Evolutionary conservation across 2,329 filamentous ascomycete genomes (phyloP), one percentile per base, ranked within the genome.

Genomic region (Endocalyx cinctus): DNA sequence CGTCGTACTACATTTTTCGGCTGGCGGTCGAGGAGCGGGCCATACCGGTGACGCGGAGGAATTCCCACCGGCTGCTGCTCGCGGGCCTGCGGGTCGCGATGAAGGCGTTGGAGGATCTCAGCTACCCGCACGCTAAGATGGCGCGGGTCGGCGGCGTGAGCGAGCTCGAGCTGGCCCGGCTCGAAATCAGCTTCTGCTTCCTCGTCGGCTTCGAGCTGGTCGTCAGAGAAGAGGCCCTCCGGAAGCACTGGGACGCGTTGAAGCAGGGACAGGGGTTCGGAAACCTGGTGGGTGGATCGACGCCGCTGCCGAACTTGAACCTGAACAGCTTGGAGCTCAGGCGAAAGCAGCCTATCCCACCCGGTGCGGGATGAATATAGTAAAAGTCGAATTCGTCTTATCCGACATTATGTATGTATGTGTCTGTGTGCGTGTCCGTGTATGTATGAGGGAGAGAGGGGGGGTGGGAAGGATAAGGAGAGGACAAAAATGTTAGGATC

Each of bases 41-140:
- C 16, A 82, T 97, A 15, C 80, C 82, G 1, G 83, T 95, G 6
- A 94, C 88, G 3, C 73, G 75, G 37, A 77, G 87, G 36, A 97
- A 94, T 42, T 83, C 87, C 41, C 90, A 98, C 58, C 79, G 92
- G 3, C 67, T 97, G 6, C 71, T 94, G 19, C 73, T 98, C 12
- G 89, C 87, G 0, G 86, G 84, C 6, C 69, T 96, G 33, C 71
- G 89, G 22, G 85, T 96, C 4, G 88, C 90, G 11, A 92, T 89
- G 76, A 98, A 97, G 64, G 86, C 87, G 1, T 66, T 96, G n/a
- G 90, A 98, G 59, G 90, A 97, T 58, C 72, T 90, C 34, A 85
- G 82, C 47, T 95, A 94, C 63, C 78, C 86, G 7, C 90, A 96
- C 62, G 73, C 73, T 39, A 83, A 87, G 35, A 80, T 96, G 45